Evolutionary conservation across 768 basidiomycete species (phyloP), one percentile per base, ranked within the genome.

Genomic region (Galerina sulciceps): DNA sequence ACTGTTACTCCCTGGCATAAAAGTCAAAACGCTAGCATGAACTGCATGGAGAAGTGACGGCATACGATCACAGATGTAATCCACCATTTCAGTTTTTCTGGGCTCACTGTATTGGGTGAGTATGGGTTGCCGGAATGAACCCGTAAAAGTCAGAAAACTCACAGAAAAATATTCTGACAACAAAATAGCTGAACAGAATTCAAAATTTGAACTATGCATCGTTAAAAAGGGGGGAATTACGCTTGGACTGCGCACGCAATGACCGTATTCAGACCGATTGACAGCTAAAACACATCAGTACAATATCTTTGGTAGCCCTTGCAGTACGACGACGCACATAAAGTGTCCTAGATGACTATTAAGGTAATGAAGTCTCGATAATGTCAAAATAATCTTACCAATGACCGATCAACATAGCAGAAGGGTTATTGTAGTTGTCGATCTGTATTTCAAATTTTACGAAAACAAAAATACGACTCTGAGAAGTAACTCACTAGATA

Each of bases 341-440:
- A 18, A 78, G 63, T 2, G 76, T 69, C 76, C 76, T 62, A 22
- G 1, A 31, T 6, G 4, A 37, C 13, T 10, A n/a, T 22, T 18
- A 18, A 20, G 13, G 15, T 0, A 17, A 15, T 20, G 40, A 9
- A 40, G 13, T 15, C 36, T 22, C 17, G 11, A 18, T 22, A 20
- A 11, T 41, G 6, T 42, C 37, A 22, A 2, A 55, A 36, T 18
- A 26, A 18, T 56, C 66, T 53, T 53, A 79, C 78, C 79, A 80
- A 53, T 75, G 69, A 0, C 74, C 76, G 31, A 59, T 34, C 3
- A 46, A 67, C 8, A 79, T 66, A 4, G 69, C 75, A 0, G 53
- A 14, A 6, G 70, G 67, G 55, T 77, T 73, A 15, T 65, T 65
- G 54, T 71, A 79, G 59, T 75, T 78, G 31, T 71, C 68, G 15